Base-by-base conservation (phyloP, 441 rosid genomes). In the Aquilaria agallochum region DNA sequence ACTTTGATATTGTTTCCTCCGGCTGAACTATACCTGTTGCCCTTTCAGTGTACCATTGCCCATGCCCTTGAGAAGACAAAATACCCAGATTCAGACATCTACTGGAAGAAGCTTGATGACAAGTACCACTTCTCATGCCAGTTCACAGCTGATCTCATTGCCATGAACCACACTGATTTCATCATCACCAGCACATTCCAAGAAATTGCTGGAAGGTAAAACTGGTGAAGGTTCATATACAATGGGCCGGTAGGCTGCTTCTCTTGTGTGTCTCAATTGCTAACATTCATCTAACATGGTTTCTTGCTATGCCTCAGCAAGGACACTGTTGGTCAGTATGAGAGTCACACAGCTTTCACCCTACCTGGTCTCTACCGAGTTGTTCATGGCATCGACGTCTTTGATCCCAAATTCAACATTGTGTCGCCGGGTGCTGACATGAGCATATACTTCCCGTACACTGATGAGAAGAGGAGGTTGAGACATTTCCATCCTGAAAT, bases 101-200 rank as follows among this genome's bases (percentile, higher is more conserved):
- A 92, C 77, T 92, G 98, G 98, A 93, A 90, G 72, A 86, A 80
- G 64, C 76, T 93, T 31, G 98, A 90, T 33, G 96, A 93, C 6
- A 93, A 93, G 78, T 90, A 93, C 80, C 98, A 93, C 67, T 93
- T 93, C 78, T 88, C 98, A 2, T 83, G 94, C 82, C 98, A 92
- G 77, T 92, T 92, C 55, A 92, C 98, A 2, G 98, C 98, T 9
- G 97, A 92, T 82, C 87, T 93, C 27, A 65, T 88, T 7, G 98
- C 98, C 50, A 93, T 93, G 98, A 93, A 93, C 78, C 97, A 90
- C 57, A 86, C 98, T 2, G 97, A 93, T 70, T 93, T 93, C 79
- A 93, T 93, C 67, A 93, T 93, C 88, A 93, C 98, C 68, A 90
- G 98, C 72, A 93, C 97, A 50, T 90, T 83, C 86, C 98, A 93